phyloP scores from a whole-genome alignment of 805 yeast genomes.

The Yamadazyma paraphyllophila region DNA sequence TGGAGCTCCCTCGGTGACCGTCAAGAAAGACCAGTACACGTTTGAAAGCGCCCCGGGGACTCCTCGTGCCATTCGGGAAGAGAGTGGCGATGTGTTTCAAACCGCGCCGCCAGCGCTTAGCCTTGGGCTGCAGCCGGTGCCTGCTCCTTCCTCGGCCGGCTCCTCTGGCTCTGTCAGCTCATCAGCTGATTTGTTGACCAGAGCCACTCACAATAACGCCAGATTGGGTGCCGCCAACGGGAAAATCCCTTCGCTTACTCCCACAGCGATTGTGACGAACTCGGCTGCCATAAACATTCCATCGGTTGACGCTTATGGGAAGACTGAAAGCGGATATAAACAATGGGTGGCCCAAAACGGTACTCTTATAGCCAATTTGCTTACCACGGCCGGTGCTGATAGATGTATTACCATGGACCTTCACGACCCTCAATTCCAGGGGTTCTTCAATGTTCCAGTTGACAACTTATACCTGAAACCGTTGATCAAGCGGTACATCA shows the following conservation, averaged over 20 bases:
- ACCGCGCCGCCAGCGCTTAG: slow-evolving; percentile 14
- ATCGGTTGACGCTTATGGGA: slow-evolving; percentile 35
- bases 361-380: slow-evolving; percentile 80
- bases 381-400: slow-evolving; percentile 93
- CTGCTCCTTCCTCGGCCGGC: not conserved
- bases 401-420: slow-evolving; percentile 96
- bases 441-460: slow-evolving; percentile 93
- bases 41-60: slow-evolving; percentile 53
- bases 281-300: slow-evolving; percentile 34
- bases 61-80: slow-evolving; percentile 40
- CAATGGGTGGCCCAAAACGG: slow-evolving; percentile 97
- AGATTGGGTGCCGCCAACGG: not conserved
- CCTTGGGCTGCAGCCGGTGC: not conserved
- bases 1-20: slow-evolving; percentile 60
- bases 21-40: slow-evolving; percentile 39
- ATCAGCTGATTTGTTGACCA: slow-evolving; percentile 4
- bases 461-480: slow-evolving; percentile 92
- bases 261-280: slow-evolving; percentile 30
- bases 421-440: slow-evolving; percentile 98
- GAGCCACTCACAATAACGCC: slow-evolving; percentile 5
- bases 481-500: slow-evolving; percentile 78
- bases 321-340: slow-evolving; percentile 68
- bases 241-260: slow-evolving; percentile 13
- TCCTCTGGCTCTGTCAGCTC: not conserved
- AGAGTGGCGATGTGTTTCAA: slow-evolving; percentile 10